Evolutionary conservation across 2,329 filamentous ascomycete genomes (phyloP), one percentile per base, ranked within the genome.

Genomic region (Tricladium varicosporioides): DNA sequence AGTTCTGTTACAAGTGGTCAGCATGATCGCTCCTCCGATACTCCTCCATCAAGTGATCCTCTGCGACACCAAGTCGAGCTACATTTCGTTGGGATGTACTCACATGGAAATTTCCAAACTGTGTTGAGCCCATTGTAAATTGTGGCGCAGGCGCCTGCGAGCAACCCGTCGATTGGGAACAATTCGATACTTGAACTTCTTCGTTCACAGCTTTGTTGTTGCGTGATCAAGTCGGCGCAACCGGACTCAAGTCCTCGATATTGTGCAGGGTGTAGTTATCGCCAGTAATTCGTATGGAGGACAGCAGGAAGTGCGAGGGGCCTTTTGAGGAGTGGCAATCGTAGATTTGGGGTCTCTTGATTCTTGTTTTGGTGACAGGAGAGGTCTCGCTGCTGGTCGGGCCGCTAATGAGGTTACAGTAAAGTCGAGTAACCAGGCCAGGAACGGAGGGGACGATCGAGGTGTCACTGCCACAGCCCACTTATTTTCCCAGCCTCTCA

Each of bases 41-140:
- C 22, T 33, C 40, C 36, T 33, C 18, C 13, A 15, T 9, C 32
- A 33, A 22, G 19, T 46, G 42, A 48, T 40, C 14, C 32, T 46
- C 27, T 32, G 32, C 45, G 58, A 48, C 57, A 60, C 56, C 36
- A 40, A 11, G 33, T 42, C 9, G 22, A 62, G 54, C 53, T 44
- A 16, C 42, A 15, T 49, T 19, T 43, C 43, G 18, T 9, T 22
- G 52, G 13, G n/a, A 43, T 22, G 15, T 50, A 61, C 68, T 58
- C 56, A 84, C 81, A 70, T 80, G 71, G 68, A 84, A 84, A 62
- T 82, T 81, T 58, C 81, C 81, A 72, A 83, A 84, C 64, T 83
- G 78, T 27, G 66, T 69, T 36, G 63, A 66, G 16, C 64, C 64
- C 65, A 68, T 68, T 27, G 33, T 43, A 54, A 54, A 54, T 32